Conservation (phyloP, 2,329 filamentous ascomycete species). For the Fusarium domesticum region DNA sequence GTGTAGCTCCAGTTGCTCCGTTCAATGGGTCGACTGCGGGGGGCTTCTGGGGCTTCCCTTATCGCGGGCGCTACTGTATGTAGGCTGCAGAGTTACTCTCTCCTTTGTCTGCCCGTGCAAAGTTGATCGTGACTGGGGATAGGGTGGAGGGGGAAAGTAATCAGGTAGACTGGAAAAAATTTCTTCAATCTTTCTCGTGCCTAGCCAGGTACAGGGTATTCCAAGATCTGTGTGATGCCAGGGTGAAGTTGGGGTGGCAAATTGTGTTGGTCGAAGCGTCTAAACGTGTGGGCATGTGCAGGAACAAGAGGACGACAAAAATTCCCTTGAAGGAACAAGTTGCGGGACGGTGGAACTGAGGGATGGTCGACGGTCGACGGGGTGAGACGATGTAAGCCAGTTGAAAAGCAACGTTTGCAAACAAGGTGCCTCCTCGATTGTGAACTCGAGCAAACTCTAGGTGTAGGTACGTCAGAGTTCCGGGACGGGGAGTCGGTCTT, state of each 20-base stretch:
- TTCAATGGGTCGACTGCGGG: slow-evolving; percentile 29
- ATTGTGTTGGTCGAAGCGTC: slow-evolving; percentile 21
- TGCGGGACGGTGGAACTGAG: no score
- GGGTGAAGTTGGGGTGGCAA: slow-evolving; percentile 28
- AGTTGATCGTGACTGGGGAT: slow-evolving; percentile 3
- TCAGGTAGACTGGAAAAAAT: slow-evolving; percentile 13
- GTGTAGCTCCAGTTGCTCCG: slow-evolving; percentile 19
- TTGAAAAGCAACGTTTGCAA: no score
- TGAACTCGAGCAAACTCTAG: no score
- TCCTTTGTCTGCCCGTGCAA: slow-evolving; percentile 25
- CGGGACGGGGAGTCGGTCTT: no score
- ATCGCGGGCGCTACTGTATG: slow-evolving; percentile 10
- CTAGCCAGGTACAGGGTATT: slow-evolving; percentile 23
- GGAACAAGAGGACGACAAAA: slow-evolving; percentile 28
- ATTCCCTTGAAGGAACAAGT: slow-evolving; percentile 21
- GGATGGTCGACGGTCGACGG: no score
- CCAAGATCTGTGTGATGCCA: slow-evolving; percentile 29
- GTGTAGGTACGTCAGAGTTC: no score
- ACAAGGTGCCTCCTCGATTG: no score
- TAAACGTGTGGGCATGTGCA: slow-evolving; percentile 26
- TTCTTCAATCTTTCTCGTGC: slow-evolving; percentile 16
- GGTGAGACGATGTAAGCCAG: no score
- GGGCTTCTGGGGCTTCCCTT: slow-evolving; percentile 12
- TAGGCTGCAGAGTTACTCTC: slow-evolving; percentile 22
- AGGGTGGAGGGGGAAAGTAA: not conserved